phyloP scores from a whole-genome alignment of 768 basidiomycete genomes.

The Agaricus subrufescens region DNA sequence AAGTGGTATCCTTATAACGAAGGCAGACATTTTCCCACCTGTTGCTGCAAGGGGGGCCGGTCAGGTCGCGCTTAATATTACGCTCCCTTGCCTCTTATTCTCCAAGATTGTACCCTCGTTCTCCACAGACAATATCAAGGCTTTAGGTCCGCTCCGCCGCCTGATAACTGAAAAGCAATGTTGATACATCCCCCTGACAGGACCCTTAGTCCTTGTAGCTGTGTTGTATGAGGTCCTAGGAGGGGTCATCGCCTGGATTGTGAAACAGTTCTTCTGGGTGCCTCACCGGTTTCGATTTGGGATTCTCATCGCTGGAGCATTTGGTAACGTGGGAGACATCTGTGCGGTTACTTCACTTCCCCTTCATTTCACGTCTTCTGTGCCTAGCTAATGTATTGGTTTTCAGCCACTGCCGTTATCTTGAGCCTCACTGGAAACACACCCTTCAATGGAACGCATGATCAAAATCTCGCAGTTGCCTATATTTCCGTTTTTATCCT shows the following conservation, averaged over 20 bases:
- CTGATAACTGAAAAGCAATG: background rate
- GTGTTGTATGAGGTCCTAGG: constrained; percentile 57
- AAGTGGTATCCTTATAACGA: constrained; percentile 55
- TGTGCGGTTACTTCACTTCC: constrained; percentile 35
- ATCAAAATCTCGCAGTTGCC: constrained; percentile 59
- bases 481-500: constrained; percentile 62
- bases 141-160: constrained; percentile 38
- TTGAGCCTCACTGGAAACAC: constrained; percentile 55
- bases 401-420: constrained; percentile 58
- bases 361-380: background rate
- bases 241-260: constrained; percentile 44
- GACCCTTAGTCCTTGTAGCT: constrained; percentile 60
- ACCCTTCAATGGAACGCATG: constrained; percentile 56
- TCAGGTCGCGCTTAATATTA: constrained; percentile 60
- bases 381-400: background rate
- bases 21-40: constrained; percentile 53
- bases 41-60: constrained; percentile 56
- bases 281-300: constrained; percentile 75
- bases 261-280: constrained; percentile 67
- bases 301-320: constrained; percentile 63
- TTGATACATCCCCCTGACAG: constrained; percentile 24
- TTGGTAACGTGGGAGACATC: constrained; percentile 67
- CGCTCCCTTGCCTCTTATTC: constrained; percentile 62
- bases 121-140: constrained; percentile 46
- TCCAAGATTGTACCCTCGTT: constrained; percentile 71